phyloP scores from a whole-genome alignment of 495 filamentous ascomycete species.

The Saxophila tyrrhenica region DNA sequence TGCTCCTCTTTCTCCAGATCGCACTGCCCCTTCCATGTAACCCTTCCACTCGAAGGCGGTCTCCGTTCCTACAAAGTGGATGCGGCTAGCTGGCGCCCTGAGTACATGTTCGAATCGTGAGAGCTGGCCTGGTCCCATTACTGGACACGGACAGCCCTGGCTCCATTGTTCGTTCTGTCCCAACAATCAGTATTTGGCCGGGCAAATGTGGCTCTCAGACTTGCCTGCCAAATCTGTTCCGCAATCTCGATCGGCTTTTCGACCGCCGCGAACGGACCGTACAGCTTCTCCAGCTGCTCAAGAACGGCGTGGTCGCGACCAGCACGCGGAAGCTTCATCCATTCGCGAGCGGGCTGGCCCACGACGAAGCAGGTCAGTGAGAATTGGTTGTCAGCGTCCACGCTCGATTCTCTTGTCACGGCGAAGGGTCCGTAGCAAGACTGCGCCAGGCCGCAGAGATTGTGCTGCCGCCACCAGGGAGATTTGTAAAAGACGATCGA shows the following conservation, averaged over 20 bases:
- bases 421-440: slow-evolving; percentile 18
- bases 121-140: slow-evolving; percentile 12
- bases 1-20: slow-evolving; percentile 22
- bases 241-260: slow-evolving; percentile 14
- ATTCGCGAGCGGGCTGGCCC: slow-evolving; percentile 15
- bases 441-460: slow-evolving; percentile 14
- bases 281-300: slow-evolving; percentile 8
- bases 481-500: slow-evolving; percentile 14
- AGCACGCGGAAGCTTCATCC: slow-evolving; percentile 4
- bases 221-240: slow-evolving; percentile 17
- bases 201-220: background rate
- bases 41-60: slow-evolving; percentile 25
- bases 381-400: slow-evolving; percentile 17
- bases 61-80: slow-evolving; percentile 30
- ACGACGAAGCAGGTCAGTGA: slow-evolving; percentile 19
- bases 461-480: slow-evolving; percentile 21
- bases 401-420: slow-evolving; percentile 17
- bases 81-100: slow-evolving; percentile 14
- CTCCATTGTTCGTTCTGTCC: slow-evolving; percentile 13
- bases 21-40: slow-evolving; percentile 29
- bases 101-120: slow-evolving; percentile 11
- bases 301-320: slow-evolving; percentile 7
- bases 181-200: too few species aligned
- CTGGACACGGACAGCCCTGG: slow-evolving; percentile 16
- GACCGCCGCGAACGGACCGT: slow-evolving; percentile 12